Evolutionary conservation across 176 grass and related monocot species (phyloP).

Genomic region (Lolium multiflorum): DNA sequence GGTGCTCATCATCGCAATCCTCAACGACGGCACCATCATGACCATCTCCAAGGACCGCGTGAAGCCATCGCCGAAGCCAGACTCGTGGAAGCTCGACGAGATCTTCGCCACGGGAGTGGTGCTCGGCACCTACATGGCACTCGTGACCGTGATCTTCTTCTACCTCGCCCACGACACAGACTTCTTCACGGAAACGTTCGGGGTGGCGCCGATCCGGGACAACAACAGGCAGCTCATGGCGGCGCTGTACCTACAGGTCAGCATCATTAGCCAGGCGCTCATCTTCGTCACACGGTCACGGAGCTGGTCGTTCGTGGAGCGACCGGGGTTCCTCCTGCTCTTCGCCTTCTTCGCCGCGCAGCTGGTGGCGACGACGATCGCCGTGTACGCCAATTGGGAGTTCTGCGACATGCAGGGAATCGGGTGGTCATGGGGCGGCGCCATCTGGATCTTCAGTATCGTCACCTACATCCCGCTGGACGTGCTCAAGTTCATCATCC

Average conservation of each 20-base stretch:
- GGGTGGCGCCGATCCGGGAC: slow-evolving; percentile 54
- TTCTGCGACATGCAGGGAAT: slow-evolving; percentile 79
- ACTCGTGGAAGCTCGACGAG: slow-evolving; percentile 91
- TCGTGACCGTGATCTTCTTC: slow-evolving; percentile 79
- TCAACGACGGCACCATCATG: slow-evolving; percentile 99
- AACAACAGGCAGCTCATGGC: slow-evolving; percentile 73
- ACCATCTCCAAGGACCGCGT: slow-evolving; percentile 96
- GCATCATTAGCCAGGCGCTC: slow-evolving; percentile 92
- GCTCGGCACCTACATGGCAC: slow-evolving; percentile 84
- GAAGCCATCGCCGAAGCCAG: slow-evolving; percentile 66
- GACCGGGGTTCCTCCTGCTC: slow-evolving; percentile 74
- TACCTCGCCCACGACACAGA: slow-evolving; percentile 73
- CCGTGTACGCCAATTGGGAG: slow-evolving; percentile 64
- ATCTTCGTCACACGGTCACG: slow-evolving; percentile 92
- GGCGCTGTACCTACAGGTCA: slow-evolving; percentile 90
- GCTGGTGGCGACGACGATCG: slow-evolving; percentile 72
- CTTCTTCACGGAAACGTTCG: slow-evolving; percentile 73
- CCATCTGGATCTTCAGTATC: slow-evolving; percentile 75
- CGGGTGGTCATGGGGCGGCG: slow-evolving; percentile 71
- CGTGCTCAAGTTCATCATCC: slow-evolving; percentile 86
- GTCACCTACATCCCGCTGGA: slow-evolving; percentile 86
- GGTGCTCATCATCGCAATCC: slow-evolving; percentile 96
- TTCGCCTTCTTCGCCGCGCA: slow-evolving; percentile 76
- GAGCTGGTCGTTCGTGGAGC: slow-evolving; percentile 87
- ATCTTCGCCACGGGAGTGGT: slow-evolving; percentile 93